These are phyloP conservation scores for Daedaleopsis sinensis DNA, from an alignment of 768 basidiomycete species.

Conservation along the genomic window DNA sequence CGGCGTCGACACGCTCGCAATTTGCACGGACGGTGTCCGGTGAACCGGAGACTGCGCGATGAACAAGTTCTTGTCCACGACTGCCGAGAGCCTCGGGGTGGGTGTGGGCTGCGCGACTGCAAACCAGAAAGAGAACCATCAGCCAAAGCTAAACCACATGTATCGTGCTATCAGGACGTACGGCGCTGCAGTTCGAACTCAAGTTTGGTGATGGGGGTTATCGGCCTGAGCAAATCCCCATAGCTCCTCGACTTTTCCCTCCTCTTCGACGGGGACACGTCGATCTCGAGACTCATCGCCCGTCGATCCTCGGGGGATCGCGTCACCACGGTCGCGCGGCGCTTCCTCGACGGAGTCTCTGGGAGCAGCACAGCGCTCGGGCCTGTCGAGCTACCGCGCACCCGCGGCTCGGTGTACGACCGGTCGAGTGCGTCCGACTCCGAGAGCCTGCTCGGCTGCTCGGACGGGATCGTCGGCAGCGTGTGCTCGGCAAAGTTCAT, in stretches of 20 bases:
- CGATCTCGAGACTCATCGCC: conserved; percentile 35
- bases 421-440: neutral
- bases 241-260: conserved; percentile 70
- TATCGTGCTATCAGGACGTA: conserved; percentile 37
- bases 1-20: conserved; percentile 56
- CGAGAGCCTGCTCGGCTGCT: conserved; percentile 21
- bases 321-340: conserved; percentile 70
- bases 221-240: conserved; percentile 65
- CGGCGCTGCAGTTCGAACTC: conserved; percentile 67
- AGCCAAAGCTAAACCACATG: neutral
- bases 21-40: conserved; percentile 52
- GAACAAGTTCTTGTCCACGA: conserved; percentile 72
- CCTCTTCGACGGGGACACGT: conserved; percentile 64
- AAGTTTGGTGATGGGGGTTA: conserved; percentile 64
- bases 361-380: conserved; percentile 19
- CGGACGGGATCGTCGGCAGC: conserved; percentile 30
- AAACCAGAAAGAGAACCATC: neutral
- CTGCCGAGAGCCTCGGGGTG: conserved; percentile 57
- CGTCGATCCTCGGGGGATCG: conserved; percentile 50
- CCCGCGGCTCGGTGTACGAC: neutral
- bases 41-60: conserved; percentile 51
- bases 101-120: conserved; percentile 28
- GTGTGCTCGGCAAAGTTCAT: conserved; percentile 20
- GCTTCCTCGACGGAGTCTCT: conserved; percentile 38
- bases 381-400: neutral